These are phyloP conservation scores for Dryas integrifolia DNA, from an alignment of 331 rosid genomes.

Conservation along the genomic window DNA sequence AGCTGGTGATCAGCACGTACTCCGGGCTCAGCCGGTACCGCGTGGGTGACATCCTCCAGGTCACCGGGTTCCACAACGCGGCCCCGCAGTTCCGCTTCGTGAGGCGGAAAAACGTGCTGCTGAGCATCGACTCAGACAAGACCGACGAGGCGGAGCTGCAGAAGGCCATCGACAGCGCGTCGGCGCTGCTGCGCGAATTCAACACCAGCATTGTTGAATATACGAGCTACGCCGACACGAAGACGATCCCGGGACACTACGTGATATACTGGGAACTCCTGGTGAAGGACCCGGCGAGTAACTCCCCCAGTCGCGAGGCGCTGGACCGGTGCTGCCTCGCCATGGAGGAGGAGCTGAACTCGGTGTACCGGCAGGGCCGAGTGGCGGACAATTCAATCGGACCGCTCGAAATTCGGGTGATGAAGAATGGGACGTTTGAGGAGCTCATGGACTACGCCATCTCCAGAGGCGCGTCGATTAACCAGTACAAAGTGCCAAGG, in stretches of 20 bases:
- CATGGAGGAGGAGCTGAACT: constrained; percentile 73
- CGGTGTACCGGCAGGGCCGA: constrained; percentile 84
- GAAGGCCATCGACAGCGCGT: constrained; percentile 58
- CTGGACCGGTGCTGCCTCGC: constrained; percentile 59
- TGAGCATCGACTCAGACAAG: constrained; percentile 82
- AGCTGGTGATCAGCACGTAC: constrained; percentile 74
- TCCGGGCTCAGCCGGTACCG: constrained; percentile 77
- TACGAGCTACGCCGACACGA: constrained; percentile 66
- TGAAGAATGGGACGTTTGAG: constrained; percentile 84
- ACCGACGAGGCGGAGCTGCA: constrained; percentile 90
- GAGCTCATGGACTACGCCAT: constrained; percentile 95
- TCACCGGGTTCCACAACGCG: constrained; percentile 62
- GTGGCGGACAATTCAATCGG: constrained; percentile 83
- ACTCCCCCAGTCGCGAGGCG: constrained; percentile 40
- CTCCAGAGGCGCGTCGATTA: constrained; percentile 86
- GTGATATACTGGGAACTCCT: constrained; percentile 87
- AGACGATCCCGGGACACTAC: constrained; percentile 84
- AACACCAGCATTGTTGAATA: constrained; percentile 74
- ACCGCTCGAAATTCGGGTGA: constrained; percentile 79
- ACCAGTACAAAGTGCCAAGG: constrained; percentile 90
- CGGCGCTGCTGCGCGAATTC: constrained; percentile 39
- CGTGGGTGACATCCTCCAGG: constrained; percentile 80
- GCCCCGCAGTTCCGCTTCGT: constrained; percentile 74
- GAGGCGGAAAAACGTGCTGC: constrained; percentile 71
- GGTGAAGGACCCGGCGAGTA: constrained; percentile 45